Evolutionary conservation across 1,139 yeast genomes (phyloP), one percentile per base, ranked within the genome.

Genomic region (Saccharomycopsis hybrid): DNA sequence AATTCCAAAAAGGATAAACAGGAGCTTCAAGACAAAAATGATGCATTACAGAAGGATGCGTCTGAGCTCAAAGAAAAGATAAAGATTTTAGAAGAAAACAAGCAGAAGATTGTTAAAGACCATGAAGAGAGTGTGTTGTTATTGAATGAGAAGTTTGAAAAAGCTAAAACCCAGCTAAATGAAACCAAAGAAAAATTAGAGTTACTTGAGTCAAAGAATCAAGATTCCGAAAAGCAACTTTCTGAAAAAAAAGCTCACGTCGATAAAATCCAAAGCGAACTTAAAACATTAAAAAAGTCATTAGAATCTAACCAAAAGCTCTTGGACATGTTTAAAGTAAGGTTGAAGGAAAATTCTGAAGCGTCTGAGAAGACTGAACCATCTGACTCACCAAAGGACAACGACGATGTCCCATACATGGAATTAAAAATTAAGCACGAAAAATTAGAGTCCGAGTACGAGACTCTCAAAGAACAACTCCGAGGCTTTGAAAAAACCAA

Each of bases 351-450:
- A 38, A 36, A 25, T 11, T 18, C 8, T 3, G 30, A 31, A 33
- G 18, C 32, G 13, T 18, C 18, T 27, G 30, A 41, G 28, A 48
- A 11, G 31, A 4, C 9, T 11, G 28, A 5, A 5, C 8, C 40
- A 28, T 11, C 18, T 3, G 11, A 31, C 11, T 31, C 35, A 8
- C 7, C 11, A 31, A 41, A 9, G 4, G 24, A 28, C 3, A 24
- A 31, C 32, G 32, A 41, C 5, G n/a, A 29, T 13, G 36, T 41
- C n/a, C 35, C 41, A 36, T 37, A 25, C 9, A 33, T 50, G 4
- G 50, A 50, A 25, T 28, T 47, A 7, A 42, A 35, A 28, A 30
- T 44, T 9, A 44, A 46, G 35, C 28, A 45, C 33, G 50, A 48
- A 11, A 28, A 46, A 37, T 30, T 33, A 4, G 38, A 48, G 25